Evolutionary conservation across 768 basidiomycete species (phyloP).

Genomic region (Boletus rubescentipes): DNA sequence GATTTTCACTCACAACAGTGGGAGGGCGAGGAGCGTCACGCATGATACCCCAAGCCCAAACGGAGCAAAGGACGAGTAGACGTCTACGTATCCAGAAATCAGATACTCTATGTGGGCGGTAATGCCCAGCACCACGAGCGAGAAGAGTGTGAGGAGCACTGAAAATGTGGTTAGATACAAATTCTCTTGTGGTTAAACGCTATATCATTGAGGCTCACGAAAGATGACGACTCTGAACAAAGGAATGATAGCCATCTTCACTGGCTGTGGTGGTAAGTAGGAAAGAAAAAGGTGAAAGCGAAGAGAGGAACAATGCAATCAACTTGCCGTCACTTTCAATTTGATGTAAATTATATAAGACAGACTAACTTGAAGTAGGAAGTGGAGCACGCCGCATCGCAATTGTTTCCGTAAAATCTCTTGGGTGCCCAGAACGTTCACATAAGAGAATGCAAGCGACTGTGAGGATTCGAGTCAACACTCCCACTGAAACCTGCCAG

Average conservation of each 20-base stretch:
- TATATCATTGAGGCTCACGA: constrained; percentile 19
- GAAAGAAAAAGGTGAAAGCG: neutral
- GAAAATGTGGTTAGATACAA: neutral
- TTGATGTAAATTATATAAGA: neutral
- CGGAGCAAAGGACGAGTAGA: constrained; percentile 10
- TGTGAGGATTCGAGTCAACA: neutral
- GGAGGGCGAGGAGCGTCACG: constrained; percentile 23
- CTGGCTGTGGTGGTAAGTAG: neutral
- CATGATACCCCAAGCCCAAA: constrained; percentile 14
- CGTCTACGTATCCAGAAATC: neutral
- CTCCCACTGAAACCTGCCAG: neutral
- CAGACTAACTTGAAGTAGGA: neutral
- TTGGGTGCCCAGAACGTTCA: constrained; percentile 4
- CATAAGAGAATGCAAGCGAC: constrained; percentile 1
- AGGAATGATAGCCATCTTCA: constrained; percentile 25
- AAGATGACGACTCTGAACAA: constrained; percentile 22
- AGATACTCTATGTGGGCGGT: constrained; percentile 21
- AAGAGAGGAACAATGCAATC: neutral
- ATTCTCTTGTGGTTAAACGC: neutral
- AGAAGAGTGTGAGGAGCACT: constrained; percentile 18
- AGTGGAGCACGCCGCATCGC: neutral
- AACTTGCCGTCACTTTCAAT: neutral
- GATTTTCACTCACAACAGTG: constrained; percentile 20
- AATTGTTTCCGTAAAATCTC: constrained; percentile 1
- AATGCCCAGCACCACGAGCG: constrained; percentile 22